These are phyloP conservation scores for Priceomyces fermenticarens DNA, from an alignment of 805 yeast genomes.

Conservation along the genomic window DNA sequence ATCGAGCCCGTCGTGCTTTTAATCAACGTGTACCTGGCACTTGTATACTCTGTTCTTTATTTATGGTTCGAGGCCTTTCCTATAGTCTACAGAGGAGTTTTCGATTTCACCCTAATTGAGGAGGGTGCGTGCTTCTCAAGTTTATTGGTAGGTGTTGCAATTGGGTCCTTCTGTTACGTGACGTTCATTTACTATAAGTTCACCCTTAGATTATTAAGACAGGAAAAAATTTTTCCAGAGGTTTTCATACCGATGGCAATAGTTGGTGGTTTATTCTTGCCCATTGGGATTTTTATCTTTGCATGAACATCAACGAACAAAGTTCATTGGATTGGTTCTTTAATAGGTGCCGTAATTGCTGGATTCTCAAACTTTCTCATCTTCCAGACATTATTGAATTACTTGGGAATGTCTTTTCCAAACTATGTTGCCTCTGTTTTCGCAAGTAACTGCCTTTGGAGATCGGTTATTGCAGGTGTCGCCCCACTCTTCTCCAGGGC, in stretches of 20 bases:
- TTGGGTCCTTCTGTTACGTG: constrained; percentile 40
- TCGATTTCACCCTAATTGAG: constrained; percentile 47
- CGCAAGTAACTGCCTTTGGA: constrained; percentile 52
- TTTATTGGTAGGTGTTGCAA: constrained; percentile 33
- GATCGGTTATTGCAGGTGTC: constrained; percentile 51
- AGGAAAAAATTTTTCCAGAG: constrained; percentile 30
- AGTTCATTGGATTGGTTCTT: constrained; percentile 49
- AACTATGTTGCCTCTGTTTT: constrained; percentile 53
- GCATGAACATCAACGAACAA: constrained; percentile 45
- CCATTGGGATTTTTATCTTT: constrained; percentile 33
- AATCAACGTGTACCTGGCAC: constrained; percentile 49
- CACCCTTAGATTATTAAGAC: constrained; percentile 14
- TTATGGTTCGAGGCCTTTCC: constrained; percentile 63
- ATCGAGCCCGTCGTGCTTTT: constrained; percentile 58
- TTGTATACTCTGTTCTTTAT: constrained; percentile 53
- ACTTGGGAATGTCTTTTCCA: constrained; percentile 44
- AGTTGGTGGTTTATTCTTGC: constrained; percentile 27
- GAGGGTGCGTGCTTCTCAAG: too few species aligned
- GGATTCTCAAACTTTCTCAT: constrained; percentile 34
- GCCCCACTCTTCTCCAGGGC: constrained; percentile 60
- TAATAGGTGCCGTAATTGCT: constrained; percentile 37
- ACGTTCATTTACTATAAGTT: constrained; percentile 28
- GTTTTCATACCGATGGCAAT: constrained; percentile 31
- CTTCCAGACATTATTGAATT: constrained; percentile 48
- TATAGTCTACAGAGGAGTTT: constrained; percentile 43